Evolutionary conservation across 768 basidiomycete species (phyloP).

Genomic region (Hydnum rufescens): DNA sequence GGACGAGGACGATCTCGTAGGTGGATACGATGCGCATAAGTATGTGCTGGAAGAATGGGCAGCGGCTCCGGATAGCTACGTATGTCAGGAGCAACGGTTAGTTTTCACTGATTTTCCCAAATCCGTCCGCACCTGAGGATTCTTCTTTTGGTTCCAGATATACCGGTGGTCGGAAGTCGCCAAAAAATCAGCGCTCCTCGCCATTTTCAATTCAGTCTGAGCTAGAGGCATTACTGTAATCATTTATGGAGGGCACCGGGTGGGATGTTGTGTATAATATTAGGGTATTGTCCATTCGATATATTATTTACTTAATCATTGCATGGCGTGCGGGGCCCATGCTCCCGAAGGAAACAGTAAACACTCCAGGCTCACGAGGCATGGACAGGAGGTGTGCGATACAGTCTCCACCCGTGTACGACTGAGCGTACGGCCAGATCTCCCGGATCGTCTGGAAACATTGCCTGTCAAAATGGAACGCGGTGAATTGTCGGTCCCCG

Average conservation of each 20-base stretch:
- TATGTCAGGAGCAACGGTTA: conserved; percentile 87
- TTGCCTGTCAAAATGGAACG: conserved; percentile 33
- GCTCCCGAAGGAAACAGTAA: too few species aligned
- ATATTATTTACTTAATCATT: too few species aligned
- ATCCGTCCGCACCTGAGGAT: neutral
- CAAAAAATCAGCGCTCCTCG: conserved; percentile 2
- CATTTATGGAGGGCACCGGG: too few species aligned
- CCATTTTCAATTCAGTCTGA: conserved; percentile 1
- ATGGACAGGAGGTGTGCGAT: conserved; percentile 4
- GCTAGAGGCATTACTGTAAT: neutral
- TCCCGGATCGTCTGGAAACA: conserved; percentile 80
- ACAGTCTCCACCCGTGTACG: conserved; percentile 67
- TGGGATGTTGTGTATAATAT: neutral
- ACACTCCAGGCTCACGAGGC: too few species aligned
- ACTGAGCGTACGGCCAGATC: conserved; percentile 57
- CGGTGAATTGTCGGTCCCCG: too few species aligned
- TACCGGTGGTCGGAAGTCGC: neutral
- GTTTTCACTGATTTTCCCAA: conserved; percentile 12
- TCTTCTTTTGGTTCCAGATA: neutral
- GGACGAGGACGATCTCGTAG: conserved; percentile 22
- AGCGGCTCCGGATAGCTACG: conserved; percentile 90
- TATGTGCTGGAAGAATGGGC: conserved; percentile 92
- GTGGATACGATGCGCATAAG: conserved; percentile 31
- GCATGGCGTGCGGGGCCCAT: too few species aligned
- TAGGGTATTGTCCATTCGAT: neutral